Base-by-base conservation (phyloP, 2,329 filamentous ascomycete genomes). In the Monosporascus cannonballus region DNA sequence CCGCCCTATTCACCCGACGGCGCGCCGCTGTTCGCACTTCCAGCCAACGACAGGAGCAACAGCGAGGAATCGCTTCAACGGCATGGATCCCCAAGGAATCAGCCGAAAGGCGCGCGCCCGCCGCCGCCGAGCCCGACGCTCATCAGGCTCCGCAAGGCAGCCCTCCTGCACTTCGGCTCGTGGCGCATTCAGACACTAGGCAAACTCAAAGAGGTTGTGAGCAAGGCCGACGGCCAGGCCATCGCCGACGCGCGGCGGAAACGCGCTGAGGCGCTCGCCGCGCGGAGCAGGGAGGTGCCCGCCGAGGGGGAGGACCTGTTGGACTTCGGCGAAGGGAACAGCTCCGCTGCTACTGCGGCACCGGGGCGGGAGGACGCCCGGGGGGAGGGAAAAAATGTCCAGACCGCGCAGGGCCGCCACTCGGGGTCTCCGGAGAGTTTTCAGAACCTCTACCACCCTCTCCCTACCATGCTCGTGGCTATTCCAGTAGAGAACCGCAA, bases 171-270 rank as follows among this genome's bases (percentile, higher is more conserved):
- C 62, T 89, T 92, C 62, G 84, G 90, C 56, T 80, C 84, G n/a
- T 96, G 91, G 92, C 77, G 84, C 54, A 78, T 82, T 25, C 78
- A 83, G 34, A 84, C 93, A 1, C 75, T 91, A n/a, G 71, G 77
- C 18, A 81, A 86, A 45, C 75, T 96, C 1, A 84, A 83, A 47
- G 86, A 93, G 59, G 80, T 90, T 3, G 71, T 85, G 14, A 74
- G 79, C 14, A 71, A 75, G 3, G 69, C 76, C 11, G 77, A 80
- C 51, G 74, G 74, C 36, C 67, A 68, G 54, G 75, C 74, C 62
- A 75, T 79, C 48, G 60, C 72, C 44, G 73, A 71, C 15, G 76
- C 77, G 58, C 71, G 79, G 22, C 70, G 71, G 49, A 72, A 71
- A 61, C 75, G 76, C 42, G 68, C 67, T 17, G 73, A 75, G 38